These are phyloP conservation scores for Rhizopogon salebrosus DNA, from an alignment of 768 basidiomycete species.

Conservation along the genomic window DNA sequence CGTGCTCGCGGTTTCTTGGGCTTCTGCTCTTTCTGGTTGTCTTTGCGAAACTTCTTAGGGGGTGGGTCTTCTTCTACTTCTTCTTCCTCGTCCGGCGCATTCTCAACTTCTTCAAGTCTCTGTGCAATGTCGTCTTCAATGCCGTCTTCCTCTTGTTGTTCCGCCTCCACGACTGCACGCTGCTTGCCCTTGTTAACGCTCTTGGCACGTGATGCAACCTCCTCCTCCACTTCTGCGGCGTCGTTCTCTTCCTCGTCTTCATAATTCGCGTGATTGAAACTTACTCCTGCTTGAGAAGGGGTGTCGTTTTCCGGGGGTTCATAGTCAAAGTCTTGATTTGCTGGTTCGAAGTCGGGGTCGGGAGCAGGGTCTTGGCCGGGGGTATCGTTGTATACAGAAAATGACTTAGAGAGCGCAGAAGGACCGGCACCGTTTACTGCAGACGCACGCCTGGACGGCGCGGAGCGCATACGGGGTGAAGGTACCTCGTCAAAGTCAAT, in stretches of 20 bases:
- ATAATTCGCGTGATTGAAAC: slow-evolving; percentile 46
- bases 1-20: slow-evolving; percentile 20
- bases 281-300: slow-evolving; percentile 27
- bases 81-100: slow-evolving; percentile 49
- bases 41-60: slow-evolving; percentile 23
- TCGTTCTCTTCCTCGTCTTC: slow-evolving; percentile 36
- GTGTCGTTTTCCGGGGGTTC: slow-evolving; percentile 18
- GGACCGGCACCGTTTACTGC: slow-evolving; percentile 30
- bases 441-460: slow-evolving; percentile 25
- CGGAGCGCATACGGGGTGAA: slow-evolving; percentile 41
- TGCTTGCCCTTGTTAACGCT: slow-evolving; percentile 37
- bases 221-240: slow-evolving; percentile 27
- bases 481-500: slow-evolving; percentile 60
- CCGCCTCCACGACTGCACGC: slow-evolving; percentile 23
- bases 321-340: slow-evolving; percentile 23
- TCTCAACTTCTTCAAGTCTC: slow-evolving; percentile 41
- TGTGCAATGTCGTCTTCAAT: slow-evolving; percentile 40
- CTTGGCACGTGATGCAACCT: slow-evolving; percentile 18
- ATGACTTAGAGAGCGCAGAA: slow-evolving; percentile 27
- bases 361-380: slow-evolving; percentile 13
- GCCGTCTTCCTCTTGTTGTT: slow-evolving; percentile 17
- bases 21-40: slow-evolving; percentile 22
- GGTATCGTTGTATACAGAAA: slow-evolving; percentile 4
- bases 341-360: slow-evolving; percentile 22
- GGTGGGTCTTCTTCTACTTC: slow-evolving; percentile 29